Evolutionary conservation across 495 filamentous ascomycete genomes (phyloP).

Genomic region (Neurospora pannonica): DNA sequence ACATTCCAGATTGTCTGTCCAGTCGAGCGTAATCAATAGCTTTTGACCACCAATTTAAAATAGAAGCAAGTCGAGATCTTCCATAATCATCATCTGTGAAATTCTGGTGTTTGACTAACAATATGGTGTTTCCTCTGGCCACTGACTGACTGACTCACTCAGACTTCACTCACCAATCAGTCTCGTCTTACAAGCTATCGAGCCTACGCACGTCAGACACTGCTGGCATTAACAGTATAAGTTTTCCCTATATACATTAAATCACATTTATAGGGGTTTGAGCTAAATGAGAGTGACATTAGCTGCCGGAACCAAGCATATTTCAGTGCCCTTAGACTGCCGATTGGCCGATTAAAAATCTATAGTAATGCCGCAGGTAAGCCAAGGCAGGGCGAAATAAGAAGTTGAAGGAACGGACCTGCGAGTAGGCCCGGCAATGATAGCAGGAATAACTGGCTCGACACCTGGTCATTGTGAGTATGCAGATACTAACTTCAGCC

Average conservation of each 20-base stretch:
- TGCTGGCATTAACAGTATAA: background rate
- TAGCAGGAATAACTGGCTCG: background rate
- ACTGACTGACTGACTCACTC: background rate
- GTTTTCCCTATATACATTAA: background rate
- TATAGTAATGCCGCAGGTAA: background rate
- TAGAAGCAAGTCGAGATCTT: background rate
- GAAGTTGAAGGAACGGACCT: background rate
- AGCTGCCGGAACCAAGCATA: background rate
- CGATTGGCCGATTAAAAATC: background rate
- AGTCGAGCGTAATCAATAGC: background rate
- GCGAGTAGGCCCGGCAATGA: background rate
- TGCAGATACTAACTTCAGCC: background rate
- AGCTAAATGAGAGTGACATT: background rate
- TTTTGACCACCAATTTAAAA: background rate
- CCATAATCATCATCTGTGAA: background rate
- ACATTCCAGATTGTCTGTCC: background rate
- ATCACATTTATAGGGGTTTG: background rate
- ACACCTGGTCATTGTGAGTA: background rate
- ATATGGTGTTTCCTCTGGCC: background rate
- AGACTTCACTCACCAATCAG: background rate
- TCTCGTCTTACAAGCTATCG: background rate
- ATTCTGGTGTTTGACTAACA: background rate
- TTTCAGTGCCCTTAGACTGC: background rate
- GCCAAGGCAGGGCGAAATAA: background rate
- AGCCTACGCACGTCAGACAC: background rate